phyloP scores from a whole-genome alignment of 306 rosid species.

The Dalbergia cochinchinensis region DNA sequence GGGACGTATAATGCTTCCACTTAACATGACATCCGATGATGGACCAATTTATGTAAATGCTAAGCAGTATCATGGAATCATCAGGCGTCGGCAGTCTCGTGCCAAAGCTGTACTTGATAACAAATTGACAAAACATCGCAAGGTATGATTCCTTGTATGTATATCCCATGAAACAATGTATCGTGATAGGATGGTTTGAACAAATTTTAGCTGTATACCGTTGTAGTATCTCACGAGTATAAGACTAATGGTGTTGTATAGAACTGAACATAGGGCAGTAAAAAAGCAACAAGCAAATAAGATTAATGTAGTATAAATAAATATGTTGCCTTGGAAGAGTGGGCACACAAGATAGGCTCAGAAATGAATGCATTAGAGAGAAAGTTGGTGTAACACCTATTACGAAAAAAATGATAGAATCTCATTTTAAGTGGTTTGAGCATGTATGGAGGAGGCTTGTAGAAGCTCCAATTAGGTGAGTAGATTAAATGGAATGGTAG shows the following conservation, averaged over 20 bases:
- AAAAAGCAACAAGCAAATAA: not conserved
- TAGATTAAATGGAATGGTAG: not conserved
- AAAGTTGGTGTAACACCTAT: not conserved
- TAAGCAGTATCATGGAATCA: constrained; percentile 95
- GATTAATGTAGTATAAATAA: not conserved
- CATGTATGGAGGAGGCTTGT: too few relatives aligned
- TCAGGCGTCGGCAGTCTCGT: constrained; percentile 89
- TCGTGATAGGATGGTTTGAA: not conserved
- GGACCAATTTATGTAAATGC: constrained; percentile 96
- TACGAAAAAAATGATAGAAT: too few relatives aligned
- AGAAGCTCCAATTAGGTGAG: too few relatives aligned
- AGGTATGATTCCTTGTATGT: constrained; percentile 59
- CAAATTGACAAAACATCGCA: constrained; percentile 64
- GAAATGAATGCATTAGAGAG: not conserved
- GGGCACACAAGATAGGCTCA: too few relatives aligned
- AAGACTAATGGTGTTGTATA: not conserved
- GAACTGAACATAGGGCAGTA: not conserved
- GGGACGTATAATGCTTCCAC: constrained; percentile 97
- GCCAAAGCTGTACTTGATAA: constrained; percentile 81
- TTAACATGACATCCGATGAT: constrained; percentile 78
- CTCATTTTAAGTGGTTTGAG: not conserved
- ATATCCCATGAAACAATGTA: constrained; percentile 16
- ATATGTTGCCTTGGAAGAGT: not conserved
- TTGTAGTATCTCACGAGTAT: too few relatives aligned
- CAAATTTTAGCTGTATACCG: not conserved